These are phyloP conservation scores for Tylopilus rubrobrunneus DNA, from an alignment of 768 basidiomycete species.

Conservation along the genomic window DNA sequence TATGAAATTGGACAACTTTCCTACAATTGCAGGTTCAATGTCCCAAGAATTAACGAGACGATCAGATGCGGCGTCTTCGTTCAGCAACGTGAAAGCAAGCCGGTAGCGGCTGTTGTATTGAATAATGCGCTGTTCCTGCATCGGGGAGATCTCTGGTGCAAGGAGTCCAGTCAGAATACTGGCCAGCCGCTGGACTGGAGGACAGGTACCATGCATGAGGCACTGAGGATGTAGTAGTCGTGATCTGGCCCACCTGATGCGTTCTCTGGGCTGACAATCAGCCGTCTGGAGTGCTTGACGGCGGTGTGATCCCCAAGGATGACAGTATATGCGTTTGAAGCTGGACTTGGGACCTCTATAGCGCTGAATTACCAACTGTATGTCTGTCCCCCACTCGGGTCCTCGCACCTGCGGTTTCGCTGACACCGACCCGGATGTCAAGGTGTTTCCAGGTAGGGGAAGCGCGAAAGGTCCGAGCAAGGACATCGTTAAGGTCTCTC, in stretches of 20 bases:
- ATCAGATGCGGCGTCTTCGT: constrained; percentile 79
- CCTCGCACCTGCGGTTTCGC: constrained; percentile 34
- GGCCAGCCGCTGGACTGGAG: constrained; percentile 36
- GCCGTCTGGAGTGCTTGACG: constrained; percentile 17
- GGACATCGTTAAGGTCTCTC: constrained; percentile 29
- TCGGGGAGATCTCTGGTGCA: constrained; percentile 42
- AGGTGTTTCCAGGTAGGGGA: constrained; percentile 43
- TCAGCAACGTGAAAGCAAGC: constrained; percentile 88
- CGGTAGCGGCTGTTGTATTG: constrained; percentile 83
- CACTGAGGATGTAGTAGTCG: not conserved
- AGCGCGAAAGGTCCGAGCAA: constrained; percentile 11
- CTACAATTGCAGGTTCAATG: constrained; percentile 53
- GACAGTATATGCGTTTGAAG: constrained; percentile 21
- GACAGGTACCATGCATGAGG: constrained; percentile 16
- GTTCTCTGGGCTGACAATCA: constrained; percentile 22
- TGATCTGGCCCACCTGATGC: constrained; percentile 25
- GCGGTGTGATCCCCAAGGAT: constrained; percentile 23
- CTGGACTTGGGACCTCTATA: constrained; percentile 10
- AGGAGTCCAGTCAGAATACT: constrained; percentile 39
- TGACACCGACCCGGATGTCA: constrained; percentile 32
- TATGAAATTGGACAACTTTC: constrained; percentile 42
- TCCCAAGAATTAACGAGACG: constrained; percentile 68
- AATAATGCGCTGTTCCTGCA: constrained; percentile 48
- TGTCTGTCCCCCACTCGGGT: not conserved
- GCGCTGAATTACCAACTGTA: constrained; percentile 5